Evolutionary conservation across 306 rosid genomes (phyloP).

Genomic region (Malus sylvestris): DNA sequence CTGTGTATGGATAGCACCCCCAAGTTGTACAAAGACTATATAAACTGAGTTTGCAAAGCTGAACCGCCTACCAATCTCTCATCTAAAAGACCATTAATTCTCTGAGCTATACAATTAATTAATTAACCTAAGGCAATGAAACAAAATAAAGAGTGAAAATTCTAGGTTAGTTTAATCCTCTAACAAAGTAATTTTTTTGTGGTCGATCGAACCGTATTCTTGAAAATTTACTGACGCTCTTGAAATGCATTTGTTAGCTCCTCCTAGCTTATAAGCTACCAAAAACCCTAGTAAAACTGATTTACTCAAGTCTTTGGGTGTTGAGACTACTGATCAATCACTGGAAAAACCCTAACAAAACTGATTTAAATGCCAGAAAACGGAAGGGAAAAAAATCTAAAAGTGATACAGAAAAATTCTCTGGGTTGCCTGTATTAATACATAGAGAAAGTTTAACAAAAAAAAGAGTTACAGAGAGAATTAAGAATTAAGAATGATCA

Average conservation of each 20-base stretch:
- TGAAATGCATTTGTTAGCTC: not conserved
- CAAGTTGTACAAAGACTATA: too few species aligned
- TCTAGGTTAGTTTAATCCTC: not conserved
- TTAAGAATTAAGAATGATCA: too few species aligned
- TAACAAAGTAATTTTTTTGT: not conserved
- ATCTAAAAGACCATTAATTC: too few species aligned
- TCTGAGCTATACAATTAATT: not conserved
- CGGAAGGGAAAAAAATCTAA: not conserved
- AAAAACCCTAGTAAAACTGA: too few species aligned
- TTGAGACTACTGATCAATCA: not conserved
- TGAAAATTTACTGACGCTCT: not conserved
- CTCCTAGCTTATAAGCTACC: too few species aligned
- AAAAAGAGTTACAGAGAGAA: too few species aligned
- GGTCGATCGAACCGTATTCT: not conserved
- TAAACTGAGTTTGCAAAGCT: not conserved
- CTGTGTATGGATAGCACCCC: accelerated
- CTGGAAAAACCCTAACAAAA: not conserved
- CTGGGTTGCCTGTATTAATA: not conserved
- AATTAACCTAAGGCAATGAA: not conserved
- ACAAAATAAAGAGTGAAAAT: too few species aligned
- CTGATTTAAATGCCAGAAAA: not conserved
- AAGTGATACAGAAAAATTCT: not conserved
- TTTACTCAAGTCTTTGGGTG: not conserved
- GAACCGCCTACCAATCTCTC: not conserved
- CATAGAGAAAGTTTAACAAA: not conserved